These are phyloP conservation scores for Leccinum incarnatum DNA, from an alignment of 768 basidiomycete species.

Conservation along the genomic window DNA sequence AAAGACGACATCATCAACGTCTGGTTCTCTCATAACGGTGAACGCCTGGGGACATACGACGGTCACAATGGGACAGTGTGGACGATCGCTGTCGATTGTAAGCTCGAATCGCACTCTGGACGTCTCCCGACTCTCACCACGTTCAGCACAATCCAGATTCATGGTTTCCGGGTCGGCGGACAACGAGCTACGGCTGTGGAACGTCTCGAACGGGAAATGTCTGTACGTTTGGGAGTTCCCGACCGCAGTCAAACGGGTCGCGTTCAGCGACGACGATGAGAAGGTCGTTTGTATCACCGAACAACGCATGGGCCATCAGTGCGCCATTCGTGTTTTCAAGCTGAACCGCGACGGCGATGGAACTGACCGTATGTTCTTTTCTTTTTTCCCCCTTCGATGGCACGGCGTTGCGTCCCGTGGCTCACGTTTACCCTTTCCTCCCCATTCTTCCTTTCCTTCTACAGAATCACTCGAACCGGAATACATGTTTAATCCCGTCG, in stretches of 20 bases:
- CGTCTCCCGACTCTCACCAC: not conserved
- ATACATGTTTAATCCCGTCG: slow-evolving; percentile 81
- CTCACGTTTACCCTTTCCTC: slow-evolving; percentile 1
- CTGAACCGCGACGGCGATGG: slow-evolving; percentile 84
- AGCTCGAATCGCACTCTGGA: slow-evolving; percentile 32
- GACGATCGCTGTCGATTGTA: slow-evolving; percentile 96
- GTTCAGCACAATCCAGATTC: slow-evolving; percentile 73
- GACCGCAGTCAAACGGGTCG: slow-evolving; percentile 94
- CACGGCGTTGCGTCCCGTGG: not conserved
- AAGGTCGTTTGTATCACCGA: slow-evolving; percentile 93
- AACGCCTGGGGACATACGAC: slow-evolving; percentile 93
- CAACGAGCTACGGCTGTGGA: slow-evolving; percentile 90
- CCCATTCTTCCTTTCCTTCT: not conserved
- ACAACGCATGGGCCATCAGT: slow-evolving; percentile 92
- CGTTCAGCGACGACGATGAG: slow-evolving; percentile 83
- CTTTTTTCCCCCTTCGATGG: not conserved
- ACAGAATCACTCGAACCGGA: slow-evolving; percentile 75
- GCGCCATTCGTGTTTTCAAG: slow-evolving; percentile 86
- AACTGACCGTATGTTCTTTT: slow-evolving; percentile 63
- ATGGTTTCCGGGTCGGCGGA: slow-evolving; percentile 93
- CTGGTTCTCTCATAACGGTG: slow-evolving; percentile 97
- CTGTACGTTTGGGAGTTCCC: slow-evolving; percentile 97
- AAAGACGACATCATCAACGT: slow-evolving; percentile 96
- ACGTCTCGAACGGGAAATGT: slow-evolving; percentile 85
- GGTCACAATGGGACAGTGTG: slow-evolving; percentile 96